Percentiles rank a stretch among this genome's conserved stretches.
Conservation (phyloP, 1,139 yeast genomes). For the Hansenula lynferdii region DNA sequence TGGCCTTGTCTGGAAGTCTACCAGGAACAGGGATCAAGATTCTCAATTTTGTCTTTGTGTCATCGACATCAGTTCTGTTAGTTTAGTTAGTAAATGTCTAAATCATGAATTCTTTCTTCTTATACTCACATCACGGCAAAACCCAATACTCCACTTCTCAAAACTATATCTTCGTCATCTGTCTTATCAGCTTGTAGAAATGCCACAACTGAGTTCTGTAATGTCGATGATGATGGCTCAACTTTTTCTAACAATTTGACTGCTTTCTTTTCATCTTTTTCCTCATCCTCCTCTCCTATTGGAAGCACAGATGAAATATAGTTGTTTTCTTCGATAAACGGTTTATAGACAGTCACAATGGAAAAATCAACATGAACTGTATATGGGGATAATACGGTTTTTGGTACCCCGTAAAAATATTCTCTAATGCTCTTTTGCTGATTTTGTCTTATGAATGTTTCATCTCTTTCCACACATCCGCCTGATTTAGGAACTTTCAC, state of each 20-base stretch:
- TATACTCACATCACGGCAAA: conserved; percentile 35
- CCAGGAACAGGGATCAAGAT: conserved; percentile 88
- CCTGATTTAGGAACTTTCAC: conserved; percentile 67
- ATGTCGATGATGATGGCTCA: conserved; percentile 49
- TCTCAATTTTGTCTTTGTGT: conserved; percentile 63
- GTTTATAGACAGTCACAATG: conserved; percentile 46
- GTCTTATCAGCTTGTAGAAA: conserved; percentile 58
- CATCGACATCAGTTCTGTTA: conserved; percentile 52
- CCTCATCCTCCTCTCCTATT: conserved; percentile 31
- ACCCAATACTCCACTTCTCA: conserved; percentile 63
- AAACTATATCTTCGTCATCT: conserved; percentile 46
- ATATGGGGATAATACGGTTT: conserved; percentile 72
- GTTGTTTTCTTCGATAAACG: conserved; percentile 22
- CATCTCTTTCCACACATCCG: conserved; percentile 75
- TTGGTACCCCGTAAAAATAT: conserved; percentile 79
- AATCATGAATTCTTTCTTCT: neutral
- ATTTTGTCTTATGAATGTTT: conserved; percentile 55
- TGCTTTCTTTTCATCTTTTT: conserved; percentile 13
- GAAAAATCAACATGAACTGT: conserved; percentile 51
- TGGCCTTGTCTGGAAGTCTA: conserved; percentile 64
- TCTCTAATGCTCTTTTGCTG: conserved; percentile 80
- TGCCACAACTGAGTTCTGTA: conserved; percentile 74
- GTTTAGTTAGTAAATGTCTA: conserved; percentile 11
- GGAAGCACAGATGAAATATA: conserved; percentile 34
- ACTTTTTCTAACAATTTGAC: conserved; percentile 26